Evolutionary conservation across 371 early-diverging fungal species (phyloP).

Genomic region (Nematocida homosporus): DNA sequence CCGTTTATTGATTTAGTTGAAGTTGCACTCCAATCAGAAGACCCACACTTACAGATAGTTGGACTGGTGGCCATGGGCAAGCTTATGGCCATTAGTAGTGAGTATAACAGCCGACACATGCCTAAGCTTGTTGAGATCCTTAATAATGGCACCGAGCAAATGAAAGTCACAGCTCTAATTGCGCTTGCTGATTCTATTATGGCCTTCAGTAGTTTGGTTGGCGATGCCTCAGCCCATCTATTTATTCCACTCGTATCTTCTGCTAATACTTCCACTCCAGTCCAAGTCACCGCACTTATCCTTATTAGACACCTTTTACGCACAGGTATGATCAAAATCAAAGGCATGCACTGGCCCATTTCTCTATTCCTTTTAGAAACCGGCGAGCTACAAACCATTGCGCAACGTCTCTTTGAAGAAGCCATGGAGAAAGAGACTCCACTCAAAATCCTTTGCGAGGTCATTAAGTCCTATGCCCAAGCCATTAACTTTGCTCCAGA

Average conservation of each 20-base stretch:
- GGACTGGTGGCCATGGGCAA: conserved; percentile 43
- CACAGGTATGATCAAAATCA: conserved; percentile 47
- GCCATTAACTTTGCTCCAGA: conserved; percentile 1
- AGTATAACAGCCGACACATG: conserved; percentile 38
- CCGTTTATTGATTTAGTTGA: conserved; percentile 53
- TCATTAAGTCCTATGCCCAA: conserved; percentile 43
- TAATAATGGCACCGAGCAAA: neutral
- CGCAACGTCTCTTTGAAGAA: conserved; percentile 42
- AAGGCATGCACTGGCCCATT: conserved; percentile 48
- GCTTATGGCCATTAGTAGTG: conserved; percentile 51
- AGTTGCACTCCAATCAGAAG: neutral
- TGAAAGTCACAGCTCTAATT: conserved; percentile 30
- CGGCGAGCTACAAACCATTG: neutral
- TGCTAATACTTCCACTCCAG: conserved; percentile 5
- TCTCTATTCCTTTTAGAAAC: conserved; percentile 28
- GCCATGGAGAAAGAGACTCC: conserved; percentile 32
- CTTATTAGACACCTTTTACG: conserved; percentile 44
- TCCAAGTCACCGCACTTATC: conserved; percentile 32
- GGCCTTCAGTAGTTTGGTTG: conserved; percentile 53
- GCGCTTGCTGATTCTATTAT: conserved; percentile 47
- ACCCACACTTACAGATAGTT: conserved; percentile 15
- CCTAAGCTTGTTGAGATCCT: conserved; percentile 9
- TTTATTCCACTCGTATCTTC: conserved; percentile 10
- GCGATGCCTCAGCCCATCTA: conserved; percentile 21
- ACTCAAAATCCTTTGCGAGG: conserved; percentile 36